Base-by-base conservation (phyloP, 371 early-diverging fungal species). In the Haplosporangium sp. region DNA sequence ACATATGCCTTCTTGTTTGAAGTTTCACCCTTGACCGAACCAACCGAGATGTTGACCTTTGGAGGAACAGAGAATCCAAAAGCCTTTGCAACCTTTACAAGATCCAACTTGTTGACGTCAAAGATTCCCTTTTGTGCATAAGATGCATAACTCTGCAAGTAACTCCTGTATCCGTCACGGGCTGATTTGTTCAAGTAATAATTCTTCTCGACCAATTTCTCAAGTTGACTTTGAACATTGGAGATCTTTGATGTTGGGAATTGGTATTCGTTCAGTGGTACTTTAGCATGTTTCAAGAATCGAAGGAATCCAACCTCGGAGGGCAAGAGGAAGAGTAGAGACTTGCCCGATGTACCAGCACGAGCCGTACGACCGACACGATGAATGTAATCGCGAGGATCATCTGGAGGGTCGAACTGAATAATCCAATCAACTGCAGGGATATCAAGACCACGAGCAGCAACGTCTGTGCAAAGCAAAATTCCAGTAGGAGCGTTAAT, bases 341-440 rank as follows among this genome's bases (percentile, higher is more conserved):
- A 95, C 72, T 93, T 93, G 53, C 99, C 99, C 55, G 89, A 84
- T 53, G 94, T 91, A 57, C 96, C 96, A 1, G 96, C 98, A 81
- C 99, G 92, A 7, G 99, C 99, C 2, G 99, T 99, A 72, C 99
- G 92, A 34, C 99, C 99, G 34, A 99, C 98, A 76, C 99, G 94
- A 83, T 99, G 99, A 73, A 99, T 97, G 84, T 99, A 99, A 79
- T 98, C 98, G 84, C 92, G 92, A 63, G 96, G 96, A 87, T 96
- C 98, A 93, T 97, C 96, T 76, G 99, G 99, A 19, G 99, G 96
- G 86, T 99, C 99, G 84, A 92, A 99, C 85, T 99, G 99, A 70
- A 99, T 93, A 73, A 99, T 97, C 95, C 97, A 96, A 83, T 99
- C 99, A 17, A 99, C 99, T 13, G 94, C 92, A 40, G 98, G 96